phyloP scores from a whole-genome alignment of 2,329 filamentous ascomycete genomes.

The Eutypella sp. region DNA sequence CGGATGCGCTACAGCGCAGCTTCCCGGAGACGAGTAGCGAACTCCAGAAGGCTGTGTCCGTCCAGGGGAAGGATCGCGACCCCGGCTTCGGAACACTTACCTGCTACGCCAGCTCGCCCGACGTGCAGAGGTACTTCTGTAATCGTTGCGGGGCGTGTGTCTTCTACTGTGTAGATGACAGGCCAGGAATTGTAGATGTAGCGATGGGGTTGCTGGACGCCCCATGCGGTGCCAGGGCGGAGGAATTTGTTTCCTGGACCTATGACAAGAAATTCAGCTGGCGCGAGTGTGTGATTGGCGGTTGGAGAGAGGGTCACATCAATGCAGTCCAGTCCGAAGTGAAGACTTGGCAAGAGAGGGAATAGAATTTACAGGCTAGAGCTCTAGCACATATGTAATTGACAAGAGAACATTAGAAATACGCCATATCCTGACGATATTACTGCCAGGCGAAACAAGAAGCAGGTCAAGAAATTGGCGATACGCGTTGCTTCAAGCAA shows the following conservation, averaged over 20 bases:
- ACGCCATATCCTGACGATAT: too few relatives aligned
- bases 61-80: conserved; percentile 19
- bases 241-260: conserved; percentile 38
- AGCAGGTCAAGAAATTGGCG: too few relatives aligned
- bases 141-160: conserved; percentile 40
- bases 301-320: conserved; percentile 35
- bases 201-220: conserved; percentile 40
- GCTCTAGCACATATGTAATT: too few relatives aligned
- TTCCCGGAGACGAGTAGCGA: conserved; percentile 27
- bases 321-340: conserved; percentile 26
- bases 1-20: neutral
- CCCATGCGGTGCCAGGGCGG: conserved; percentile 40
- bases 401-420: too few relatives aligned
- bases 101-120: conserved; percentile 37
- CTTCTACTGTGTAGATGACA: conserved; percentile 38
- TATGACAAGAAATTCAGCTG: conserved; percentile 29
- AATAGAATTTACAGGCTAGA: too few relatives aligned
- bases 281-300: conserved; percentile 31
- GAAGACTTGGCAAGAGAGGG: conserved; percentile 30
- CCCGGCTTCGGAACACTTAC: conserved; percentile 36
- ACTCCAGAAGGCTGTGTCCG: conserved; percentile 31
- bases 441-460: too few relatives aligned
- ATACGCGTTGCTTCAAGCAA: too few relatives aligned
- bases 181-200: conserved; percentile 37
- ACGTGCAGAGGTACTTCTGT: conserved; percentile 45